A percentile compares a stretch with the other conserved stretches of the same genome.
Evolutionary conservation across 2,329 filamentous ascomycete species (phyloP).

Genomic region (Verticillium isaacii): DNA sequence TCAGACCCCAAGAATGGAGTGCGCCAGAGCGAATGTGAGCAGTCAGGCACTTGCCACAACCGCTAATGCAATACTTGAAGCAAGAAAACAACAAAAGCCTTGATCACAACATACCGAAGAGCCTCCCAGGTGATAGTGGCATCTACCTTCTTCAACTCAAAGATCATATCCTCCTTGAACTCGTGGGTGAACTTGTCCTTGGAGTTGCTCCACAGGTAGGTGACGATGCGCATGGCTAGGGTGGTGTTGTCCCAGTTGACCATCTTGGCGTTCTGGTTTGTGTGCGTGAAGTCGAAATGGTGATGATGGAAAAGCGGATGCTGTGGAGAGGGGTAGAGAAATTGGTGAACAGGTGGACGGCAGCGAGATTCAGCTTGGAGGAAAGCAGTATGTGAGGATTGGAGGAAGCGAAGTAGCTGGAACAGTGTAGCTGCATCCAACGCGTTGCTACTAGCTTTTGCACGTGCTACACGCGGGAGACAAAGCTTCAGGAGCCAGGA

Average conservation of each 20-base stretch:
- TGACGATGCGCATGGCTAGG: conserved; percentile 26
- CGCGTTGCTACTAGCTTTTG: too few species aligned
- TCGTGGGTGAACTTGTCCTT: conserved; percentile 21
- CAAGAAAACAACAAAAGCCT: conserved; percentile 3
- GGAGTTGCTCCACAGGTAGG: conserved; percentile 26
- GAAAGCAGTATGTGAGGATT: too few species aligned
- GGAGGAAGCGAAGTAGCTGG: too few species aligned
- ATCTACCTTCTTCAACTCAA: conserved; percentile 25
- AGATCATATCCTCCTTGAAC: conserved; percentile 24
- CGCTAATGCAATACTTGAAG: background rate
- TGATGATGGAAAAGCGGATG: background rate
- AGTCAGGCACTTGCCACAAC: background rate
- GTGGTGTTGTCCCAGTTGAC: conserved; percentile 25
- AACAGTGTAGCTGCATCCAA: too few species aligned
- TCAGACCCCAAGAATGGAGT: too few species aligned
- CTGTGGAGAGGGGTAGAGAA: too few species aligned
- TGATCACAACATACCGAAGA: conserved; percentile 32
- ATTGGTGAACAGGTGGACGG: too few species aligned
- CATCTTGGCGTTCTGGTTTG: conserved; percentile 3
- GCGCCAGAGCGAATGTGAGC: background rate
- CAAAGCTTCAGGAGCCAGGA: too few species aligned
- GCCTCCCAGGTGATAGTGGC: conserved; percentile 37
- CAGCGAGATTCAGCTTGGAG: too few species aligned
- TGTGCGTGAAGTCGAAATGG: background rate
- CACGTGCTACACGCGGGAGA: too few species aligned